Base-by-base conservation (phyloP, 2,329 filamentous ascomycete species). In the Neurospora sp. region DNA sequence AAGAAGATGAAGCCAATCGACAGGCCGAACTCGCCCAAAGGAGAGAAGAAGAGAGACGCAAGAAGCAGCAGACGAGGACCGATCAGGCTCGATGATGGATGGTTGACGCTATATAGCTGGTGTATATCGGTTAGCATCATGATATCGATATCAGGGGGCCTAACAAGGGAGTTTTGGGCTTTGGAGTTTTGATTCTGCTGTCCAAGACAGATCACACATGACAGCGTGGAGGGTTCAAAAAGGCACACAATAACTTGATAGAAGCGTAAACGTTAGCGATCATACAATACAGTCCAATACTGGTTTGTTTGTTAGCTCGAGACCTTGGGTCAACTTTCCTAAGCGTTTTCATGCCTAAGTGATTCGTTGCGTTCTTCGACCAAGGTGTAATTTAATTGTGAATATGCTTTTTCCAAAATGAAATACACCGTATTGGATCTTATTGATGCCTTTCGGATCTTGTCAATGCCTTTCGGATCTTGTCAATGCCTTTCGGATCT, bases 1-100 rank as follows among this genome's bases (percentile, higher is more conserved):
- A 75, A 23, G 72, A 67, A 33, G 73, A 78, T 37, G 77, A 78
- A 70, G 70, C 67, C 1, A 73, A 76, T 67, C 74, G 76, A 65
- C 75, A 65, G 66, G 4, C 65, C 6, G 38, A 52, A 19, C 10
- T 40, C 19, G 33, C 66, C 39, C 8, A 8, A 23, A 28, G 38
- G 11, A 37, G 36, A 41, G 12, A 23, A 37, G 12, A 19, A 17
- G 19, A 40, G 37, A 37, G 69, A 12, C 33, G 23, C 69, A 12
- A 71, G 43, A 19, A 12, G 5, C 43, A 52, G 19, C n/a, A 52
- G 43, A 2, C 43, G 43, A 23, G 19, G n/a, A 52, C 3, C 43
- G 10, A 11, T 52, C 43, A 11, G 3, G 3, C 23, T 43, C 8
- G 8, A 43, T 19, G 4, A 43, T 43, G 0, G 40, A 43, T n/a